phyloP scores from a whole-genome alignment of 1,139 yeast species.

The Magnusiomyces clavatus region DNA sequence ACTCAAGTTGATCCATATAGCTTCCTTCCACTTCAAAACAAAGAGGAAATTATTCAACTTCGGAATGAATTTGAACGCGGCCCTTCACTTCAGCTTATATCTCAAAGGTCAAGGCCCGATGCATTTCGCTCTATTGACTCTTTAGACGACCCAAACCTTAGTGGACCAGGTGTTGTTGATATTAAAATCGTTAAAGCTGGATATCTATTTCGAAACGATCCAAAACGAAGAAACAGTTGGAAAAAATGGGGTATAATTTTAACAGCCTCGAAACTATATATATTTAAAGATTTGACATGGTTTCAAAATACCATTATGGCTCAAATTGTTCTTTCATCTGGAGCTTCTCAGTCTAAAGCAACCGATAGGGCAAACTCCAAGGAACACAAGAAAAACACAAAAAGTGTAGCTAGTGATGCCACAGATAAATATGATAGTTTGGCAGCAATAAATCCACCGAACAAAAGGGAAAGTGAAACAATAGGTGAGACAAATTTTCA shows the following conservation, averaged over 20 bases:
- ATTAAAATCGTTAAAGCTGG: constrained; percentile 37
- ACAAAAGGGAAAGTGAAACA: not conserved
- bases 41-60: constrained; percentile 24
- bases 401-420: constrained; percentile 14
- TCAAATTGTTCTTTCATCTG: not conserved
- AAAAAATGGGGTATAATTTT: constrained; percentile 38
- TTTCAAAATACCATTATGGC: constrained; percentile 25
- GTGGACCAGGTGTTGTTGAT: constrained; percentile 35
- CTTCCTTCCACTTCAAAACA: constrained; percentile 22
- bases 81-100: constrained; percentile 31
- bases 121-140: constrained; percentile 27
- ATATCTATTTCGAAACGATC: constrained; percentile 32
- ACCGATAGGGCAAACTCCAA: not conserved
- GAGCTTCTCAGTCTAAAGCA: not conserved
- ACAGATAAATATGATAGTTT: constrained; percentile 12
- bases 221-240: constrained; percentile 32
- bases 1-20: constrained; percentile 28
- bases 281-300: constrained; percentile 37
- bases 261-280: constrained; percentile 36
- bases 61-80: constrained; percentile 30
- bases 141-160: constrained; percentile 21
- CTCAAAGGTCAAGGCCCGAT: constrained; percentile 33
- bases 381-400: constrained; percentile 21
- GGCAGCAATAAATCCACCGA: not conserved
- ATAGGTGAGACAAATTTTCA: no score